Conservation (phyloP, 768 basidiomycete species). For the Leccinum barrowsii region DNA sequence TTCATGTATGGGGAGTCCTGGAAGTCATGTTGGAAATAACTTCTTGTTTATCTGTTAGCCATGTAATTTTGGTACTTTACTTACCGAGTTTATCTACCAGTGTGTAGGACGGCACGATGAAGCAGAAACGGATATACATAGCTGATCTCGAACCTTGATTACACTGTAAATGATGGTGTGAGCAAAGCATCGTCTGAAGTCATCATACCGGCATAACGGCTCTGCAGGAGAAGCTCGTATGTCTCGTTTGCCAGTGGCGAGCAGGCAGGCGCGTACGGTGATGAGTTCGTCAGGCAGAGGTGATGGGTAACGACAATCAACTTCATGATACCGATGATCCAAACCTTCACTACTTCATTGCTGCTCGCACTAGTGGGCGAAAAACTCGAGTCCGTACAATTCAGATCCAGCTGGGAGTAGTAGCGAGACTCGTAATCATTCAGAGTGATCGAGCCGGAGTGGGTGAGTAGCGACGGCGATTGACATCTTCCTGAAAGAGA, state of each 20-base stretch:
- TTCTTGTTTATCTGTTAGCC: not conserved
- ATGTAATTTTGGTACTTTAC: not conserved
- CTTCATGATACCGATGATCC: not conserved
- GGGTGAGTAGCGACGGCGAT: not conserved
- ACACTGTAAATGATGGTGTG: not conserved
- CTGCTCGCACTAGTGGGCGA: not conserved
- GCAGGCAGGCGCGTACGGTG: not conserved
- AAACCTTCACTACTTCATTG: not conserved
- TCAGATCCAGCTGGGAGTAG: not conserved
- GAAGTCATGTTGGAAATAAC: slow-evolving; percentile 16
- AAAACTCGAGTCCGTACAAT: not conserved
- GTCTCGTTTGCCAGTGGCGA: not conserved
- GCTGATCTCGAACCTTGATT: not conserved
- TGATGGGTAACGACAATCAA: not conserved
- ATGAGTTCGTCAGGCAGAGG: not conserved
- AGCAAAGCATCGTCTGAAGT: not conserved
- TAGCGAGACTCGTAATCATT: not conserved
- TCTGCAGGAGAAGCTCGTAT: not conserved
- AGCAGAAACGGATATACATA: not conserved
- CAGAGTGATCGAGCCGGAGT: not conserved
- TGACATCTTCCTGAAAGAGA: not conserved
- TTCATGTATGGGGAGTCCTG: slow-evolving; percentile 20
- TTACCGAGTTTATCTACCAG: not conserved
- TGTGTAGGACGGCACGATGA: not conserved
- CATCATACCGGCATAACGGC: not conserved